A percentile compares a stretch with the other conserved stretches of the same genome.
phyloP scores from a whole-genome alignment of 495 filamentous ascomycete genomes.

The Hamigera avellanea region DNA sequence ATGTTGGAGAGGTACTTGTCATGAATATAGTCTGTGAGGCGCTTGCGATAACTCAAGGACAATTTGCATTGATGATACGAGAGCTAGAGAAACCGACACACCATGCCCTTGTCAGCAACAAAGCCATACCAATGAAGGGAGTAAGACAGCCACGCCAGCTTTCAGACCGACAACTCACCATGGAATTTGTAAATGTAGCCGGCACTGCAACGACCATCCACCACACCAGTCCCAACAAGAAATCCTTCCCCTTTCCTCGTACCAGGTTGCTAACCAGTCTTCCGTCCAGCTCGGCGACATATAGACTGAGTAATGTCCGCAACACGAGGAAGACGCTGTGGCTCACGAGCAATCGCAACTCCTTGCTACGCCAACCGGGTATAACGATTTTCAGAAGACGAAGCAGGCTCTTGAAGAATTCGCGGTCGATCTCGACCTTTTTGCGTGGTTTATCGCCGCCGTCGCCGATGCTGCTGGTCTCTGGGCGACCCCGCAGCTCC shows the following conservation, averaged over 20 bases:
- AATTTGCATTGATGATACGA: constrained; percentile 96
- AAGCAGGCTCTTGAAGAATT: constrained; percentile 84
- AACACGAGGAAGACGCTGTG: constrained; percentile 83
- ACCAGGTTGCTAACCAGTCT: constrained; percentile 83
- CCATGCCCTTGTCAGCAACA: neutral
- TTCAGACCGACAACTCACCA: constrained; percentile 46
- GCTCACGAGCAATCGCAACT: constrained; percentile 71
- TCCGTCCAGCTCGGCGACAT: constrained; percentile 93
- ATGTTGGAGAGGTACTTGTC: constrained; percentile 87
- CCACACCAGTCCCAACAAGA: constrained; percentile 81
- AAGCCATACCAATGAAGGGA: neutral
- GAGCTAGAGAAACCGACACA: constrained; percentile 39
- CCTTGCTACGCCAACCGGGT: constrained; percentile 80
- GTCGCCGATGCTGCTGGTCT: constrained; percentile 39
- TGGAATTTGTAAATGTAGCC: constrained; percentile 96
- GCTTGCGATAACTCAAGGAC: constrained; percentile 80
- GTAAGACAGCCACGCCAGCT: no score
- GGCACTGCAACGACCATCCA: constrained; percentile 99
- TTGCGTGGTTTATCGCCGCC: constrained; percentile 47
- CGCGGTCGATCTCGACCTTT: constrained; percentile 86
- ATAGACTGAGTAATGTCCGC: constrained; percentile 81
- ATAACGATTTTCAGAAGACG: constrained; percentile 76
- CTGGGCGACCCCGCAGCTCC: constrained; percentile 43
- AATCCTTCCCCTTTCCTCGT: constrained; percentile 82
- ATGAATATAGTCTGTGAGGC: constrained; percentile 86